A percentile compares a stretch with the other conserved stretches of the same genome.
Evolutionary conservation across 169 alveolate species (phyloP).

Genomic region (Plasmodium vivax): DNA sequence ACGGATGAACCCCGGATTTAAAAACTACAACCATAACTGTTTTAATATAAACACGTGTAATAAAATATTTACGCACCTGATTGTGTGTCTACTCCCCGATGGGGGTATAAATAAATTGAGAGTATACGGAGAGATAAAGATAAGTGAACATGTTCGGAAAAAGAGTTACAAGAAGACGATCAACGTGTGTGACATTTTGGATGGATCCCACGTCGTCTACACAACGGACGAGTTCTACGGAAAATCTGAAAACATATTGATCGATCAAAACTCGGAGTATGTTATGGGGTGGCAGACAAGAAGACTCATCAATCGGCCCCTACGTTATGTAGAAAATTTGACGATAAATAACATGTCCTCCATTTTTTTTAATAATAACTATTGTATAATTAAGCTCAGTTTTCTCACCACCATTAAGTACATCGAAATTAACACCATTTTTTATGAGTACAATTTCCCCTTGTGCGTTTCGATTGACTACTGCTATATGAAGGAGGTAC

Average conservation of each 20-base stretch:
- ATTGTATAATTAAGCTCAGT: slow-evolving; percentile 74
- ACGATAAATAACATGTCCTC: slow-evolving; percentile 53
- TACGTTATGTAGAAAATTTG: slow-evolving; percentile 72
- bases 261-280: slow-evolving; percentile 49
- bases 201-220: slow-evolving; percentile 69
- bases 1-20: slow-evolving; percentile 76
- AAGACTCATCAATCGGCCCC: slow-evolving; percentile 62
- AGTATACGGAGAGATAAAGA: slow-evolving; percentile 79
- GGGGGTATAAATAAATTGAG: slow-evolving; percentile 78
- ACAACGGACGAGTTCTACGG: slow-evolving; percentile 76
- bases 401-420: slow-evolving; percentile 50
- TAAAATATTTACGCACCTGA: slow-evolving; percentile 74
- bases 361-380: slow-evolving; percentile 51
- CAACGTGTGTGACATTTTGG: slow-evolving; percentile 59
- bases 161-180: slow-evolving; percentile 64
- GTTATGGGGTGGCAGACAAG: slow-evolving; percentile 77
- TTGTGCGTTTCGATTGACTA: slow-evolving; percentile 62
- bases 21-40: slow-evolving; percentile 73
- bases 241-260: slow-evolving; percentile 64
- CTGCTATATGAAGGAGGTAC: slow-evolving; percentile 61
- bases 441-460: slow-evolving; percentile 74
- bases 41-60: slow-evolving; percentile 74
- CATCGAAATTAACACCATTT: slow-evolving; percentile 72
- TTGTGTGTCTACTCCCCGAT: slow-evolving; percentile 77
- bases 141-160: slow-evolving; percentile 45